Conservation (phyloP, 2,329 filamentous ascomycete species). For the Drechslera avenae region DNA sequence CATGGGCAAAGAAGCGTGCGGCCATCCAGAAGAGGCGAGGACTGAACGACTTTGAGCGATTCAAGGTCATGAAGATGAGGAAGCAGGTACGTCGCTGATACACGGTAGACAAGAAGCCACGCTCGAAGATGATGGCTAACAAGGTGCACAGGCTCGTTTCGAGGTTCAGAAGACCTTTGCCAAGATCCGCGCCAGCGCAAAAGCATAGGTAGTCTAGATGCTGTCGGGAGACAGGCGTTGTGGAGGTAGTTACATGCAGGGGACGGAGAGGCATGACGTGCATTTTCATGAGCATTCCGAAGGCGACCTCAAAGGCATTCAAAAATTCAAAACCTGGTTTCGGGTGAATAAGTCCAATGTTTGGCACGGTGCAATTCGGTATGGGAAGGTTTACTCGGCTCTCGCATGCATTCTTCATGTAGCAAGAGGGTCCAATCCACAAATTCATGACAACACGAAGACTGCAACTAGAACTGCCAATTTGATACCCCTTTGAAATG, state of each 20-base stretch:
- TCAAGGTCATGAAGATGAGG: slow-evolving; percentile 99
- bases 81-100: slow-evolving; percentile 76
- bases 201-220: slow-evolving; percentile 45
- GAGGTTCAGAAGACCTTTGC: slow-evolving; percentile 96
- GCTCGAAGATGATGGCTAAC: slow-evolving; percentile 23
- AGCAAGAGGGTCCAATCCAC: slow-evolving; percentile 48
- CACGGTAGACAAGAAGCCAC: neutral
- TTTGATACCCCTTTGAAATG: slow-evolving; percentile 40
- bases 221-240: slow-evolving; percentile 37
- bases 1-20: slow-evolving; percentile 92
- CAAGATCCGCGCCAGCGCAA: slow-evolving; percentile 66
- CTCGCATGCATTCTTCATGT: slow-evolving; percentile 47
- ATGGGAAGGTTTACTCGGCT: slow-evolving; percentile 48
- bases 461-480: slow-evolving; percentile 40
- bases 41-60: slow-evolving; percentile 98
- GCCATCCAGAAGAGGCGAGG: slow-evolving; percentile 85
- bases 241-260: slow-evolving; percentile 39
- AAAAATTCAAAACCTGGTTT: slow-evolving; percentile 47
- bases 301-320: slow-evolving; percentile 46
- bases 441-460: slow-evolving; percentile 47
- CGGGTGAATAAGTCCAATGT: slow-evolving; percentile 45
- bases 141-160: slow-evolving; percentile 70
- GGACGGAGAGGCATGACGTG: slow-evolving; percentile 44
- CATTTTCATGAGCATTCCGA: slow-evolving; percentile 48
- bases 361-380: slow-evolving; percentile 50